Base-by-base conservation (phyloP, 2,329 filamentous ascomycete genomes). In the Venturia aucupariae region DNA sequence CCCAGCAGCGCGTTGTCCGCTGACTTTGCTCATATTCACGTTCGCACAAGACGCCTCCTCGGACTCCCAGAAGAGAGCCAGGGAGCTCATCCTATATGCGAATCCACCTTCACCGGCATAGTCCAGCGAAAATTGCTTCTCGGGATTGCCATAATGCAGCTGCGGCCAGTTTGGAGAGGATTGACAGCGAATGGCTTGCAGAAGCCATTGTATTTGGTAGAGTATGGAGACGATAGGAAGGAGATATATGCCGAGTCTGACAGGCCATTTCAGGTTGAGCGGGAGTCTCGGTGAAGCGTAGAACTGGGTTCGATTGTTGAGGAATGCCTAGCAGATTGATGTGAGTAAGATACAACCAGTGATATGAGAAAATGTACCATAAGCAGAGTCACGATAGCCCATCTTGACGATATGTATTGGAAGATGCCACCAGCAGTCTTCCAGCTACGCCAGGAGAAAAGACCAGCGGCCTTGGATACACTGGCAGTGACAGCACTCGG, bases 161-260 rank as follows among this genome's bases (percentile, higher is more conserved):
- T 72, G 68, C 3, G 78, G 72, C 72, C 77, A 82, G 61, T 73
- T 70, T 1, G 79, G 79, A 1, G 77, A 78, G 1, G 92, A 96
- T 77, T 99, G 94, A 71, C 94, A 97, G 71, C 92, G 90, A 68
- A 97, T 90, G 1, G 90, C 91, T 70, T 92, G 90, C 6, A 97
- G 81, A 3, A 97, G 76, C 46, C 79, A 81, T 54, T 86, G 78
- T 27, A 87, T 86, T 71, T 97, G 90, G 42, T 84, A 75, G 5
- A 83, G 71, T 64, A 96, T 86, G 0, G 92, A 78, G 5, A 88
- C 46, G 51, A 96, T 87, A 0, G 92, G 90, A 3, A 87, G 72
- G 39, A 88, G 77, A 62, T 92, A 89, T 17, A 96, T 75, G 8
- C 86, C 74, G 4, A 95, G 75, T 54, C 91, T 86, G 62, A 87